Base-by-base conservation (phyloP, 768 basidiomycete species). In the Rhodosporidiobolus odoratus region DNA sequence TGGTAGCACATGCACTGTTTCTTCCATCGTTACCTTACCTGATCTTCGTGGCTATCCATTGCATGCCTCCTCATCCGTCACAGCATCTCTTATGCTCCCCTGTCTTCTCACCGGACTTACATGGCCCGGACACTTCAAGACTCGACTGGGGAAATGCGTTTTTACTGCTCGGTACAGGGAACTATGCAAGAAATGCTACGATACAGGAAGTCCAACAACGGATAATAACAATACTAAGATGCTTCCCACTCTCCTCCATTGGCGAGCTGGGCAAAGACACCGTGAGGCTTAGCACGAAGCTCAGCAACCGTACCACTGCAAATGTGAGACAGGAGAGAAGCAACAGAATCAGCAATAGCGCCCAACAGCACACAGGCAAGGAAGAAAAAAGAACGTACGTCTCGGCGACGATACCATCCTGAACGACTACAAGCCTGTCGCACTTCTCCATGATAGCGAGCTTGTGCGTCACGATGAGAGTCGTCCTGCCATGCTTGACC, bases 401-500 rank as follows among this genome's bases (percentile, higher is more conserved):
- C 81, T 96, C 93, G 27, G 82, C 88, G 30, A 94, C 83, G 68
- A 79, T 79, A 2, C 94, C 95, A n/a, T 87, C 86, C 25, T 87
- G 83, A 9, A 97, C 79, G 52, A 95, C 88, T 27, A 96, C 74
- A 41, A 97, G 86, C 41, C 91, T 84, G 79, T 97, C 92, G 80
- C 95, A 97, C 85, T 89, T 86, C 78, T 83, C 84, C 94, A 97
- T 98, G 38, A 91, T 87, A 53, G 86, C 85, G 38, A 92, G 79
- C 79, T 95, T 95, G 81, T 98, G 95, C 19, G 94, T 97, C 74
- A 97, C 87, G 84, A 97, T 89, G 73, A 97, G 79, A 65, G 91
- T 92, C 72, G 92, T 95, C 65, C 87, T 82, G 30, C 86, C 86
- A n/a, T 83, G 79, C 81, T 85, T 86, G 66, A 86, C 86, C 37